Percentiles rank a stretch among this genome's conserved stretches.
Conservation (phyloP, 2,329 filamentous ascomycete species). For the Monilinia aucupariae region DNA sequence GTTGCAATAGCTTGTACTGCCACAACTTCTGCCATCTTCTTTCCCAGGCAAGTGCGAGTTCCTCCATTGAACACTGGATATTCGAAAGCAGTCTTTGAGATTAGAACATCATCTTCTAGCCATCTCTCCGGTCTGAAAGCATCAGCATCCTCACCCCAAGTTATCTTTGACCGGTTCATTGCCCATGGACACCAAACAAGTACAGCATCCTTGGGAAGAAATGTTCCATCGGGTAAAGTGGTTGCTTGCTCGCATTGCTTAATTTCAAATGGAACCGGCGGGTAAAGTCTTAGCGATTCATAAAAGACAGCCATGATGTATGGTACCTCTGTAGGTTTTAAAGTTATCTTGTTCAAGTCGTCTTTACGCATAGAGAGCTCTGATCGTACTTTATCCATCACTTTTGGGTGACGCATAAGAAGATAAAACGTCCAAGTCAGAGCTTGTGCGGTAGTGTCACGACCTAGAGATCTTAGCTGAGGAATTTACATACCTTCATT, state of each 20-base stretch:
- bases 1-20: constrained; percentile 51
- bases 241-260: constrained; percentile 50
- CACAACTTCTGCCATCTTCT: constrained; percentile 58
- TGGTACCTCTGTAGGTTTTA: constrained; percentile 41
- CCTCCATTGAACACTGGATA: constrained; percentile 63
- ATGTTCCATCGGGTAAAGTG: constrained; percentile 56
- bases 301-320: constrained; percentile 58
- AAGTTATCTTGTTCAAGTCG: constrained; percentile 5
- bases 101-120: constrained; percentile 42
- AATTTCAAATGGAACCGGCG: constrained; percentile 61
- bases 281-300: constrained; percentile 56
- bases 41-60: constrained; percentile 54
- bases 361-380: constrained; percentile 36
- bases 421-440: constrained; percentile 60
- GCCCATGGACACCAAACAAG: constrained; percentile 61
- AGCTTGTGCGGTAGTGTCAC: constrained; percentile 60
- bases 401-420: constrained; percentile 47
- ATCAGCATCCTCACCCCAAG: constrained; percentile 53
- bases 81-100: constrained; percentile 47
- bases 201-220: constrained; percentile 48
- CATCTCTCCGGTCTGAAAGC: constrained; percentile 53
- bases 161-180: constrained; percentile 52
- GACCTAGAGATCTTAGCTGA: constrained; percentile 36
- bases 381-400: constrained; percentile 39
- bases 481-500: background rate